These are phyloP conservation scores for Mucor mucedo DNA, from an alignment of 371 early-diverging fungal genomes.

Conservation along the genomic window DNA sequence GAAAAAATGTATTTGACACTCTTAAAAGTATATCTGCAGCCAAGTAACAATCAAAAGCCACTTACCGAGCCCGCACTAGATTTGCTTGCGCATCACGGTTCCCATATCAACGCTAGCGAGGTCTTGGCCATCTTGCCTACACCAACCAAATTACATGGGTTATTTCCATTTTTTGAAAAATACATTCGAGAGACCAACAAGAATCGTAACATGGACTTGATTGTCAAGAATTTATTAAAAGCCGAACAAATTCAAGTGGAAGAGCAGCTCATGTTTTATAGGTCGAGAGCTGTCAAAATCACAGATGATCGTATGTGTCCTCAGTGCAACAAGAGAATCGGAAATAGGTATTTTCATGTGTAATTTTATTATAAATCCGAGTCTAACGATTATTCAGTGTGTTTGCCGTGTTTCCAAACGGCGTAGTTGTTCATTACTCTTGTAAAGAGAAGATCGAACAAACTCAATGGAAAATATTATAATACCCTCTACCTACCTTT, in stretches of 20 bases:
- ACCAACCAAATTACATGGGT: slow-evolving; percentile 54
- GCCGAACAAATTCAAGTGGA: slow-evolving; percentile 77
- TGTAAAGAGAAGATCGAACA: slow-evolving; percentile 73
- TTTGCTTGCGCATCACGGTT: slow-evolving; percentile 70
- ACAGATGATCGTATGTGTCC: slow-evolving; percentile 84
- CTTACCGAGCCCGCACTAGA: slow-evolving; percentile 68
- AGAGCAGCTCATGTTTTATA: slow-evolving; percentile 68
- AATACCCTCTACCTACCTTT: slow-evolving; percentile 17
- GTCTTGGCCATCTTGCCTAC: slow-evolving; percentile 63
- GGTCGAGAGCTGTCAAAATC: slow-evolving; percentile 71
- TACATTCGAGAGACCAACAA: slow-evolving; percentile 71
- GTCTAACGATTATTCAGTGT: slow-evolving; percentile 48
- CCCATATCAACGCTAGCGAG: slow-evolving; percentile 68
- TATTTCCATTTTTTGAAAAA: slow-evolving; percentile 72
- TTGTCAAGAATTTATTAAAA: slow-evolving; percentile 72
- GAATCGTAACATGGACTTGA: slow-evolving; percentile 64
- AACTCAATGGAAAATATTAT: slow-evolving; percentile 50
- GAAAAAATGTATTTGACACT: slow-evolving; percentile 72
- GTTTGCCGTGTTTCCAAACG: slow-evolving; percentile 79
- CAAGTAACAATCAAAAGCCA: slow-evolving; percentile 55
- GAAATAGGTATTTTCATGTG: slow-evolving; percentile 60
- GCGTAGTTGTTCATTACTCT: slow-evolving; percentile 78
- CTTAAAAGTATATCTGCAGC: slow-evolving; percentile 65
- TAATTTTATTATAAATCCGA: not conserved
- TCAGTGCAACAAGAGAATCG: slow-evolving; percentile 81